Conservation (phyloP, 2,329 filamentous ascomycete species). For the Penicillium rolfsii region DNA sequence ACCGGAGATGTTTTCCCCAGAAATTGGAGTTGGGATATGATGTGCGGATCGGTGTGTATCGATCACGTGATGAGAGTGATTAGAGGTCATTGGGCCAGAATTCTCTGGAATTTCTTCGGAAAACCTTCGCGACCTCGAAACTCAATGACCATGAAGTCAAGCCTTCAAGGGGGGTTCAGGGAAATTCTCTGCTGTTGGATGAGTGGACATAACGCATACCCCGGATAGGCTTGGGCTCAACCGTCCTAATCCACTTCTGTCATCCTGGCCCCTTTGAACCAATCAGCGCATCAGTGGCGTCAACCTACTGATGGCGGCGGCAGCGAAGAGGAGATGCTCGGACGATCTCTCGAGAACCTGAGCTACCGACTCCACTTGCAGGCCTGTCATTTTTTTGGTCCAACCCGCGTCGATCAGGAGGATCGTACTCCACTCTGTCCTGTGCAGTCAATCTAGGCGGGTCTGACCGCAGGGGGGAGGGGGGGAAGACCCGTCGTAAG, state of each 20-base stretch:
- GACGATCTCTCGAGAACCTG: conserved; percentile 1
- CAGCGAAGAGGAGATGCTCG: conserved; percentile 4
- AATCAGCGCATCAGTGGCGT: conserved; percentile 14
- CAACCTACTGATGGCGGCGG: conserved; percentile 1
- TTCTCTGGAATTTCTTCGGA: not conserved
- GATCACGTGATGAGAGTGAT: not conserved
- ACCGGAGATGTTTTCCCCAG: not conserved
- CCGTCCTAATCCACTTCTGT: not conserved
- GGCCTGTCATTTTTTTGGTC: not conserved
- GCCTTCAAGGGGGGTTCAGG: not conserved
- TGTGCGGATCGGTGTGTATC: not conserved
- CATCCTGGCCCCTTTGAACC: conserved; percentile 1
- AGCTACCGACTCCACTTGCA: not conserved
- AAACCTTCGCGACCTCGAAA: not conserved
- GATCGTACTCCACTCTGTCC: conserved; percentile 9
- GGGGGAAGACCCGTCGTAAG: not conserved
- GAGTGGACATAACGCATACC: not conserved
- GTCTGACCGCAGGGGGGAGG: not conserved
- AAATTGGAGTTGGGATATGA: not conserved
- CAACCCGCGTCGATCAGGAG: conserved; percentile 19
- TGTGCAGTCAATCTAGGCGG: conserved; percentile 16
- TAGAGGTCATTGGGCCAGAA: not conserved
- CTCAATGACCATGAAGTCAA: not conserved
- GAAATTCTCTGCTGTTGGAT: not conserved
- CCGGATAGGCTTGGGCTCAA: not conserved